These are phyloP conservation scores for Fusarium subglutinans DNA, from an alignment of 2,329 filamentous ascomycete genomes.

Conservation along the genomic window DNA sequence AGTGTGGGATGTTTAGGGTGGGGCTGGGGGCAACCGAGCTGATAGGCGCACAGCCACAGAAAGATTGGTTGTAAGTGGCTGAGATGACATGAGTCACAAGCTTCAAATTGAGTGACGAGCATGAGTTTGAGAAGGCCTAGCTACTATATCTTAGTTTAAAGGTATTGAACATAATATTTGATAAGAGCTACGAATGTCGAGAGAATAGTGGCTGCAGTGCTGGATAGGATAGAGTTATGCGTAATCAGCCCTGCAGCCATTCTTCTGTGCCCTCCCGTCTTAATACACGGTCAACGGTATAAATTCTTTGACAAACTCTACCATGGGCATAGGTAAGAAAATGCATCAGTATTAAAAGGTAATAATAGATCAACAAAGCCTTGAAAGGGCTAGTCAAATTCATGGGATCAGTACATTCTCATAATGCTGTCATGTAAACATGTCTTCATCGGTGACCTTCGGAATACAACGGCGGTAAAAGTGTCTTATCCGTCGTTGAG, in stretches of 20 bases:
- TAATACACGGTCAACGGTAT: neutral
- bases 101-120: neutral
- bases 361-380: neutral
- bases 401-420: no score
- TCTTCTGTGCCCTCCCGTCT: neutral
- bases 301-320: neutral
- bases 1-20: constrained; percentile 51
- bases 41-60: constrained; percentile 25
- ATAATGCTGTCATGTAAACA: neutral
- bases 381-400: neutral
- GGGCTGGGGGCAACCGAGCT: constrained; percentile 52
- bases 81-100: neutral
- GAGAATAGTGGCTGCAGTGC: neutral
- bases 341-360: neutral
- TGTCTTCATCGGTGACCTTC: neutral
- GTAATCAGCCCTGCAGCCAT: neutral
- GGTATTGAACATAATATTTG: neutral
- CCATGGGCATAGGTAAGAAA: neutral
- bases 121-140: neutral
- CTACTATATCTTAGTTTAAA: neutral
- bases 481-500: constrained; percentile 16
- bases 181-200: neutral
- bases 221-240: neutral
- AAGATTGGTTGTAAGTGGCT: constrained; percentile 14
- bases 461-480: neutral